phyloP scores from a whole-genome alignment of 805 yeast species.

The Pichia phayaonensis region DNA sequence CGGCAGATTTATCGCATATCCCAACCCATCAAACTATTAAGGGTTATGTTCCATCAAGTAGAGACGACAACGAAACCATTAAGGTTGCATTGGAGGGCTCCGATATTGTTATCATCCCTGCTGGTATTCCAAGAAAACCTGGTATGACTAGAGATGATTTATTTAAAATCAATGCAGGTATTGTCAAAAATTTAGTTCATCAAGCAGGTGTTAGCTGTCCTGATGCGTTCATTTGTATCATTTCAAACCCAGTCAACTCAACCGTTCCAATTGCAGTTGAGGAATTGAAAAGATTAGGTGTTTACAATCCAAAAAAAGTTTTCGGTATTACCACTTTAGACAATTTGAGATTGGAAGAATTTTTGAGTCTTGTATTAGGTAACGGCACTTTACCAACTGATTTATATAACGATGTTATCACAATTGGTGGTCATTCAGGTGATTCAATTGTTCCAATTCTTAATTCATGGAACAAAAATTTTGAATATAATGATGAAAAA shows the following conservation, averaged over 20 bases:
- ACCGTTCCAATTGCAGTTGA: slow-evolving; percentile 56
- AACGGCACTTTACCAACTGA: slow-evolving; percentile 21
- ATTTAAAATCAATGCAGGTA: slow-evolving; percentile 51
- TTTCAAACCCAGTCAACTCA: slow-evolving; percentile 55
- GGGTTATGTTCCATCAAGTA: slow-evolving; percentile 21
- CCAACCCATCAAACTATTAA: slow-evolving; percentile 19
- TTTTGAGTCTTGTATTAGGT: slow-evolving; percentile 27
- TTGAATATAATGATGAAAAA: slow-evolving; percentile 4
- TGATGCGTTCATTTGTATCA: slow-evolving; percentile 45
- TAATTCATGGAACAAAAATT: slow-evolving; percentile 35
- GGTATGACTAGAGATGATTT: slow-evolving; percentile 62
- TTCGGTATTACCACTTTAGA: slow-evolving; percentile 57
- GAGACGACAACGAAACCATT: slow-evolving; percentile 28
- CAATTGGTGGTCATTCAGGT: slow-evolving; percentile 54
- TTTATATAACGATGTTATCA: slow-evolving; percentile 36
- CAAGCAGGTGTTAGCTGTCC: slow-evolving; percentile 44
- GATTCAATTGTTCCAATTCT: slow-evolving; percentile 46
- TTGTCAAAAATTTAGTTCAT: slow-evolving; percentile 42
- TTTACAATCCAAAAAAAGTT: slow-evolving; percentile 43
- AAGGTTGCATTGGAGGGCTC: slow-evolving; percentile 39
- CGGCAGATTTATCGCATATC: slow-evolving; percentile 85
- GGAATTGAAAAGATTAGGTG: slow-evolving; percentile 44
- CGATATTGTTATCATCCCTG: slow-evolving; percentile 50
- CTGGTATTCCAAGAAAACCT: slow-evolving; percentile 60
- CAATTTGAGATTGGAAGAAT: slow-evolving; percentile 48